Percentiles rank a stretch among this genome's conserved stretches.
Conservation (phyloP, 352 stramenopile genomes). For the Phytophthora pisi region DNA sequence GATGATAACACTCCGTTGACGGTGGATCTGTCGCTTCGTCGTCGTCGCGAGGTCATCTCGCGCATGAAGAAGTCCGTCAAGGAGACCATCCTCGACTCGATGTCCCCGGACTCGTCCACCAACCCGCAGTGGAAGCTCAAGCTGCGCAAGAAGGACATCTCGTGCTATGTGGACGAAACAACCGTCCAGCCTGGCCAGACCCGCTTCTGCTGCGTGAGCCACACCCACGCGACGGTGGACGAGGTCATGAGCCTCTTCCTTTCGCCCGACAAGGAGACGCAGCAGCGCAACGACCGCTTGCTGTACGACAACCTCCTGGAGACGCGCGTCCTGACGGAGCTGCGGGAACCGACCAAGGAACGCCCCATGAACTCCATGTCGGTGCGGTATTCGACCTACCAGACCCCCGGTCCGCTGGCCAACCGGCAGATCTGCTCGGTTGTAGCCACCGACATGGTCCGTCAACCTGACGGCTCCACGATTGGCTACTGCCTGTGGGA, state of each 20-base stretch:
- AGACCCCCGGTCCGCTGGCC: slow-evolving; percentile 38
- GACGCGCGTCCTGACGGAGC: slow-evolving; percentile 39
- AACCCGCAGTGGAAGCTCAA: slow-evolving; percentile 48
- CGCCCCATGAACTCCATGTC: slow-evolving; percentile 37
- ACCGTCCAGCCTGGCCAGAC: slow-evolving; percentile 39
- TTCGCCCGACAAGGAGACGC: slow-evolving; percentile 38
- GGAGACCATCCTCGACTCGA: slow-evolving; percentile 40
- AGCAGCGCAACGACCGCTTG: slow-evolving; percentile 50
- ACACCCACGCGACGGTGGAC: slow-evolving; percentile 41
- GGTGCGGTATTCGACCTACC: slow-evolving; percentile 40
- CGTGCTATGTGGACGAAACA: slow-evolving; percentile 53
- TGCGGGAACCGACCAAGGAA: slow-evolving; percentile 34
- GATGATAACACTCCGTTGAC: not conserved
- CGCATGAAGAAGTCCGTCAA: slow-evolving; percentile 31
- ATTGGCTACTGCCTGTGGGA: slow-evolving; percentile 69
- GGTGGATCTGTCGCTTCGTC: slow-evolving; percentile 5
- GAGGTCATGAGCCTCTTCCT: slow-evolving; percentile 56
- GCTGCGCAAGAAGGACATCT: slow-evolving; percentile 39
- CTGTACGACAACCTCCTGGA: slow-evolving; percentile 56
- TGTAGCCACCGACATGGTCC: slow-evolving; percentile 39
- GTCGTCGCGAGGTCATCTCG: slow-evolving; percentile 24
- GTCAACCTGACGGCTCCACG: slow-evolving; percentile 42
- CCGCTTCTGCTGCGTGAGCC: slow-evolving; percentile 53
- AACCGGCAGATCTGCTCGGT: slow-evolving; percentile 45
- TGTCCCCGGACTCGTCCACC: slow-evolving; percentile 35